phyloP scores from a whole-genome alignment of 2,329 filamentous ascomycete species.

The Sporothrix dimorphospora region DNA sequence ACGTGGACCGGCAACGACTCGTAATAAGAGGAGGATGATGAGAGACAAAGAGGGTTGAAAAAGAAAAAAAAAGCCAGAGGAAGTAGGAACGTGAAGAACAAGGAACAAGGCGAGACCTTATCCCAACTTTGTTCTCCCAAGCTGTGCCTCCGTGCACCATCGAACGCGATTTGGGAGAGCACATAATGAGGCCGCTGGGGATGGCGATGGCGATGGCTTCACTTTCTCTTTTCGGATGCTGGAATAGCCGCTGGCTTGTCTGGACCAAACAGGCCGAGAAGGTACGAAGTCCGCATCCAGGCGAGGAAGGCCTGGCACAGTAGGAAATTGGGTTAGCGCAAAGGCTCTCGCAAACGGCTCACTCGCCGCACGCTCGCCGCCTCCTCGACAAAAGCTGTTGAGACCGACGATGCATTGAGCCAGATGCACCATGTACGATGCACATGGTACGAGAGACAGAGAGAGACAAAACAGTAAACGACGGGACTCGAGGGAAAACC shows the following conservation, averaged over 20 bases:
- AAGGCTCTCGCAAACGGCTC: not conserved
- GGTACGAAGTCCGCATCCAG: slow-evolving; percentile 58
- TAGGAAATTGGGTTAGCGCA: not conserved
- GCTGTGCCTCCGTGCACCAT: not conserved
- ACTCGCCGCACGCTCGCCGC: not conserved
- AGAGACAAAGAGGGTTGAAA: not conserved
- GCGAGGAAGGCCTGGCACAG: slow-evolving; percentile 55
- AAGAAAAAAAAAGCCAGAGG: not conserved
- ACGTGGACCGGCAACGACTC: slow-evolving; percentile 1
- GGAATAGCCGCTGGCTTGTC: slow-evolving; percentile 39
- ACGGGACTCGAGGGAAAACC: not conserved
- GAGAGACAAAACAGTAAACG: not conserved
- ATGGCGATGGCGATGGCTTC: not conserved
- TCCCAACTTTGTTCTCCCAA: slow-evolving; percentile 8
- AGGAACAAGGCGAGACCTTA: not conserved
- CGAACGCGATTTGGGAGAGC: not conserved
- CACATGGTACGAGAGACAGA: not conserved
- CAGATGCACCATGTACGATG: not conserved
- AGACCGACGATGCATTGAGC: not conserved
- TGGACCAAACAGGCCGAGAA: slow-evolving; percentile 62
- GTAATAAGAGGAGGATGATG: not conserved
- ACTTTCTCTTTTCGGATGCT: slow-evolving; percentile 34
- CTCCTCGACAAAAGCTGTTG: not conserved
- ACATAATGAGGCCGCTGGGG: not conserved
- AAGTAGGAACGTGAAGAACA: not conserved